Conservation (phyloP, 208 protist species). For the Strigomonas galati region DNA sequence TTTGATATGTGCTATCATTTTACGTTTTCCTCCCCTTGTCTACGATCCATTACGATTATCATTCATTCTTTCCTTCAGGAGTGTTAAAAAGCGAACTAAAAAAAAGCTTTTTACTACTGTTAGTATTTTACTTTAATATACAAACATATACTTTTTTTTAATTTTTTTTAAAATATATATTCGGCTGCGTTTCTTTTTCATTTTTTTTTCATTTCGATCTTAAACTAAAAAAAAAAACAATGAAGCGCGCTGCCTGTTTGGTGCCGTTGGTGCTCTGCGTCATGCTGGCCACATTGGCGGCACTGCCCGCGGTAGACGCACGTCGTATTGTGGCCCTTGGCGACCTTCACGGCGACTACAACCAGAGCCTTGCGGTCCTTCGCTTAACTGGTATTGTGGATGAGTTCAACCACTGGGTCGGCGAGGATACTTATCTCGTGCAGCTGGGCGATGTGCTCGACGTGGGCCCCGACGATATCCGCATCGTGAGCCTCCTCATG, state of each 20-base stretch:
- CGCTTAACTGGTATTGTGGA: conserved; percentile 68
- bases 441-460: conserved; percentile 93
- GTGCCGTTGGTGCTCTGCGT: conserved; percentile 8
- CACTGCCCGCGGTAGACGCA: conserved; percentile 16
- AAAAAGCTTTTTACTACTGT: conserved; percentile 4
- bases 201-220: too few relatives aligned
- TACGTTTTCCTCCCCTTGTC: not conserved
- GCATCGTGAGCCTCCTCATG: conserved; percentile 81
- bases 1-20: not conserved
- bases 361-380: conserved; percentile 67
- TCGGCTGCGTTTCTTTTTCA: too few relatives aligned
- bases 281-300: conserved; percentile 3
- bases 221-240: too few relatives aligned
- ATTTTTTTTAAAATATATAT: too few relatives aligned
- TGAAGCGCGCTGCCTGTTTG: conserved; percentile 5
- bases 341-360: conserved; percentile 87
- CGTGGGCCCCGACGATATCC: conserved; percentile 78
- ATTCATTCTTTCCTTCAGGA: not conserved
- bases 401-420: conserved; percentile 71
- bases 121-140: not conserved
- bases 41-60: not conserved
- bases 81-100: not conserved
- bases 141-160: conserved; percentile 11
- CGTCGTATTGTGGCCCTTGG: conserved; percentile 75
- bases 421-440: conserved; percentile 71